A percentile compares a stretch with the other conserved stretches of the same genome.
phyloP scores from a whole-genome alignment of 1,139 yeast genomes.

The Blastobotrys serpentis region DNA sequence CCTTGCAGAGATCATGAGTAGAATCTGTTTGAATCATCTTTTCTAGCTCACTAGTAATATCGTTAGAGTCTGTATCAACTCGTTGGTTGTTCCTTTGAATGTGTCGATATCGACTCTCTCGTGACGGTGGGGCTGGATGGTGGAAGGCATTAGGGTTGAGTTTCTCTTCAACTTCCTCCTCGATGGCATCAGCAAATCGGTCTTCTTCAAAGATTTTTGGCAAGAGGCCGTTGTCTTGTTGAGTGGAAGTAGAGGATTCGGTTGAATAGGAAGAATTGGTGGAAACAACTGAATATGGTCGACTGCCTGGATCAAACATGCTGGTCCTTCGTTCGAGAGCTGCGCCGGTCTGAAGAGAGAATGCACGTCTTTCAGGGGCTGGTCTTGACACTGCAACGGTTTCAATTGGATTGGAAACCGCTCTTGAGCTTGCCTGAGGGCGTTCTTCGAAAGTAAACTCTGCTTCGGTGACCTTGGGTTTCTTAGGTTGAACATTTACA shows the following conservation, averaged over 20 bases:
- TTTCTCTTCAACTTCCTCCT: conserved; percentile 36
- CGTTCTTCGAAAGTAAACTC: conserved; percentile 2
- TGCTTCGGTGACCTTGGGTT: background rate
- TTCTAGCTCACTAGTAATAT: conserved; percentile 46
- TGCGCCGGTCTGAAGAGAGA: conserved; percentile 17
- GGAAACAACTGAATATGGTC: conserved; percentile 19
- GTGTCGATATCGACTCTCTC: conserved; percentile 6
- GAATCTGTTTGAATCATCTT: conserved; percentile 32
- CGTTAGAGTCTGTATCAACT: conserved; percentile 36
- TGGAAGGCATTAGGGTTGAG: conserved; percentile 12
- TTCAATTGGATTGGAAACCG: conserved; percentile 22
- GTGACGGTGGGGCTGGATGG: background rate
- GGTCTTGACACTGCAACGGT: background rate
- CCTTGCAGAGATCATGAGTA: conserved; percentile 11
- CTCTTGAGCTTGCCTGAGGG: conserved; percentile 3
- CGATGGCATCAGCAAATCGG: conserved; percentile 41
- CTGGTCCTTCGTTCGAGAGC: conserved; percentile 12
- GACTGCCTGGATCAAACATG: conserved; percentile 21
- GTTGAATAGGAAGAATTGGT: conserved; percentile 21
- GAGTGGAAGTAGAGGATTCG: conserved; percentile 19
- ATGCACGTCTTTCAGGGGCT: conserved; percentile 22
- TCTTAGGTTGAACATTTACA: background rate
- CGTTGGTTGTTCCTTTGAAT: background rate
- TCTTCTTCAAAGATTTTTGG: conserved; percentile 44
- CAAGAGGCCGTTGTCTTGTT: conserved; percentile 23